Evolutionary conservation across 352 stramenopile genomes (phyloP).

Genomic region (Globisporangium alternatum): DNA sequence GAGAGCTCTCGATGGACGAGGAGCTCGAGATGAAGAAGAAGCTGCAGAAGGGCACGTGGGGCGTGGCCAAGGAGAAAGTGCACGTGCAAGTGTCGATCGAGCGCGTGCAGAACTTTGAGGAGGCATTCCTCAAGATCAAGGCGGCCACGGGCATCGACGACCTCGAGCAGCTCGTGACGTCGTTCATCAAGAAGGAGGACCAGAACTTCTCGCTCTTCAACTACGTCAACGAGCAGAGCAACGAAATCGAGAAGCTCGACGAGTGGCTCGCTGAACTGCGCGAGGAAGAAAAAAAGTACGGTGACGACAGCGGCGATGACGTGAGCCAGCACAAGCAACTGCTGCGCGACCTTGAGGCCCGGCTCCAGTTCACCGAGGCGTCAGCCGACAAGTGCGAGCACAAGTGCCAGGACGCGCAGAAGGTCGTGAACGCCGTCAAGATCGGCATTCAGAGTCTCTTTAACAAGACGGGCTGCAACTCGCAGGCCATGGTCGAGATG

Average conservation of each 20-base stretch:
- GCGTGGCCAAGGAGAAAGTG: constrained; percentile 83
- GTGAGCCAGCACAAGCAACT: constrained; percentile 89
- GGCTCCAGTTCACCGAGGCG: constrained; percentile 73
- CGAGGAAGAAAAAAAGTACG: constrained; percentile 86
- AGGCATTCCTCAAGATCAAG: constrained; percentile 94
- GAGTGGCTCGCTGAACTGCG: constrained; percentile 69
- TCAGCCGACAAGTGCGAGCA: constrained; percentile 88
- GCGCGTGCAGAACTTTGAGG: constrained; percentile 93
- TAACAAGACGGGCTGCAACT: constrained; percentile 79
- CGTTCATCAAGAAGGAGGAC: constrained; percentile 96
- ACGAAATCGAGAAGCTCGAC: constrained; percentile 92
- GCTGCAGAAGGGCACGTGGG: constrained; percentile 75
- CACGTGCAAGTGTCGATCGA: constrained; percentile 88
- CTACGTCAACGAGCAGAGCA: constrained; percentile 94
- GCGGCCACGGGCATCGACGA: constrained; percentile 90
- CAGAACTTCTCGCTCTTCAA: constrained; percentile 97
- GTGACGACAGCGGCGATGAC: constrained; percentile 80
- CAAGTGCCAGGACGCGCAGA: constrained; percentile 87
- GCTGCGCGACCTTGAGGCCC: constrained; percentile 84
- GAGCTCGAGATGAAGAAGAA: constrained; percentile 72
- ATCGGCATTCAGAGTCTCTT: constrained; percentile 73
- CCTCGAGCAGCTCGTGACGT: constrained; percentile 89
- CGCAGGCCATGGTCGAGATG: constrained; percentile 81
- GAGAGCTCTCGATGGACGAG: constrained; percentile 55
- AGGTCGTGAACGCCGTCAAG: constrained; percentile 90